A percentile compares a stretch with the other conserved stretches of the same genome.
These are phyloP conservation scores for Halteria grandinella DNA, from an alignment of 73 alveolate species.

Conservation along the genomic window DNA sequence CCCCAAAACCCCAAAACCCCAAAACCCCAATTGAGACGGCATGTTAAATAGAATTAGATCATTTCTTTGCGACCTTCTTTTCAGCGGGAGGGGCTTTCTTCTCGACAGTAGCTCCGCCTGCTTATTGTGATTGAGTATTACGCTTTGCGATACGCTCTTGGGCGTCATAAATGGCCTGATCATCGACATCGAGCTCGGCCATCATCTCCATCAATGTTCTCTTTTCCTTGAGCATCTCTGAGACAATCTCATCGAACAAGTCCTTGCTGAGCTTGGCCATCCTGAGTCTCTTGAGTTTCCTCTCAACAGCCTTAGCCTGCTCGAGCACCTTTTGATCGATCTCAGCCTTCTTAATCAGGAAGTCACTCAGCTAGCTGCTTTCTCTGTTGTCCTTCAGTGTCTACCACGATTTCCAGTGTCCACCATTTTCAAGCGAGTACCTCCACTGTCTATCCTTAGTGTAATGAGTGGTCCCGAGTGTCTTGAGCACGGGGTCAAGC, in stretches of 20 bases:
- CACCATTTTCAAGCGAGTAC: constrained; percentile 36
- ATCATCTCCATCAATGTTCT: constrained; percentile 51
- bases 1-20: no score
- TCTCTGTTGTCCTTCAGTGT: constrained; percentile 56
- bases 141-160: constrained; percentile 41
- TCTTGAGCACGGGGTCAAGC: constrained; percentile 9
- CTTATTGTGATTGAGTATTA: constrained; percentile 1
- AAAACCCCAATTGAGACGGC: not conserved
- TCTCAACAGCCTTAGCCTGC: constrained; percentile 35
- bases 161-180: constrained; percentile 37
- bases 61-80: not conserved
- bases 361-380: constrained; percentile 7
- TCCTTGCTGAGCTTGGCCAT: constrained; percentile 47
- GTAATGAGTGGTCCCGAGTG: constrained; percentile 11
- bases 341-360: not conserved
- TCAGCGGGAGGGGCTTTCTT: not conserved
- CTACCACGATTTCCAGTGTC: not conserved
- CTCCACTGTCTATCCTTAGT: constrained; percentile 60
- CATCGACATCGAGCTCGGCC: constrained; percentile 62
- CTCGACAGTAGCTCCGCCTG: constrained; percentile 13
- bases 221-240: constrained; percentile 50
- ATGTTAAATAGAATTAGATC: not conserved
- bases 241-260: constrained; percentile 50
- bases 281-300: constrained; percentile 23
- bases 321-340: constrained; percentile 2